Conservation (phyloP, 169 alveolate species). For the Cryptosporidium andersoni region DNA sequence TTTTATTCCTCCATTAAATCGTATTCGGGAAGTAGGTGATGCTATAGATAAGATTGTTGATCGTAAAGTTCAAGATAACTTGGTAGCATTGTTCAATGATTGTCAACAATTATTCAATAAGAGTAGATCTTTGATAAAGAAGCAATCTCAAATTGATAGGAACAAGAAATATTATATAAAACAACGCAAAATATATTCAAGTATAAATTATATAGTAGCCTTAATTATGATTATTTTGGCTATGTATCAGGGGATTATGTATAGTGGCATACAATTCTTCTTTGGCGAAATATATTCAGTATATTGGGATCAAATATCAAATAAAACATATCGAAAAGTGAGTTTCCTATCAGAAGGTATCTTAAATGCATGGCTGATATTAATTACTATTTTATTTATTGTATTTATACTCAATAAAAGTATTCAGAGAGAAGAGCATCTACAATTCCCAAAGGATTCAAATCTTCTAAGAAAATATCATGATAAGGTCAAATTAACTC, state of each 20-base stretch:
- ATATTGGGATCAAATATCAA: background rate
- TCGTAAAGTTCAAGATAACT: constrained; percentile 34
- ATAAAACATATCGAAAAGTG: background rate
- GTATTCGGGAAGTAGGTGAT: constrained; percentile 29
- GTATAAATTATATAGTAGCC: background rate
- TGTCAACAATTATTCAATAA: background rate
- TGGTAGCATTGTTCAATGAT: constrained; percentile 13
- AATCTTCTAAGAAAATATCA: constrained; percentile 6
- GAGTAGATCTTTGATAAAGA: constrained; percentile 7
- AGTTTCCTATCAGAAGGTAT: background rate
- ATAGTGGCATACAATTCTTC: background rate
- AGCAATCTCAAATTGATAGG: constrained; percentile 36
- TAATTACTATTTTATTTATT: background rate
- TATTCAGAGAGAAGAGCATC: constrained; percentile 22
- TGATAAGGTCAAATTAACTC: background rate
- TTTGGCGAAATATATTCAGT: background rate
- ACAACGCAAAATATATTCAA: constrained; percentile 4
- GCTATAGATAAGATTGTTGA: constrained; percentile 39
- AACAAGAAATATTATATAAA: background rate
- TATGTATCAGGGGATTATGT: constrained; percentile 3
- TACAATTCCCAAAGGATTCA: constrained; percentile 1
- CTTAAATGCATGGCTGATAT: constrained; percentile 5
- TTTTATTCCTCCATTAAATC: constrained; percentile 14
- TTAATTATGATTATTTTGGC: background rate
- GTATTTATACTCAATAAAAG: constrained; percentile 15